Conservation (phyloP, 495 filamentous ascomycete species). For the Cercophora sp. region DNA sequence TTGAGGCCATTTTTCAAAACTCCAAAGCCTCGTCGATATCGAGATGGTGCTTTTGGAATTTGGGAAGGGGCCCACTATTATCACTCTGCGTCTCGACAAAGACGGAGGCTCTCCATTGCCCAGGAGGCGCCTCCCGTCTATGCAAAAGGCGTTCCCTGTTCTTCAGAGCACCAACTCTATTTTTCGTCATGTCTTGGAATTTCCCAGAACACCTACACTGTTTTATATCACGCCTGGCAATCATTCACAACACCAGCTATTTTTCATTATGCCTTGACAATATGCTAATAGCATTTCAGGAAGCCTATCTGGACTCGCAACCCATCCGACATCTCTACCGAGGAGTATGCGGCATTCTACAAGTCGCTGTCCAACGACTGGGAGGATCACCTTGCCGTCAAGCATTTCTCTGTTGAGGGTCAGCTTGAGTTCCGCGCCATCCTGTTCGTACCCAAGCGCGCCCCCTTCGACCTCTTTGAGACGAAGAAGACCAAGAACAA, state of each 20-base stretch:
- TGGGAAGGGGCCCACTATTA: no score
- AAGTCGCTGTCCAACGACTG: conserved; percentile 99
- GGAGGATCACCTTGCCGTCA: conserved; percentile 99
- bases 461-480: conserved; percentile 99
- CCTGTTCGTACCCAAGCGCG: conserved; percentile 98
- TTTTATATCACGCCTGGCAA: no score
- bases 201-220: no score
- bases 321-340: conserved; percentile 87
- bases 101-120: no score
- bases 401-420: conserved; percentile 99
- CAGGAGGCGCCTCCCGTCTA: no score
- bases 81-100: no score
- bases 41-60: no score
- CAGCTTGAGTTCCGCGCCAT: conserved; percentile 99
- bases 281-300: conserved; percentile 10
- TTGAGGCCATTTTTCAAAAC: background rate
- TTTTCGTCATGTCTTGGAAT: no score
- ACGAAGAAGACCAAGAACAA: conserved; percentile 99
- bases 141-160: no score
- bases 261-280: background rate
- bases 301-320: conserved; percentile 99
- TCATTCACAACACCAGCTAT: background rate
- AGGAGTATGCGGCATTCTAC: conserved; percentile 99
- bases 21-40: background rate
- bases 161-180: no score